Conservation (phyloP, 2,329 filamentous ascomycete species). For the Aspergillus intermedius region DNA sequence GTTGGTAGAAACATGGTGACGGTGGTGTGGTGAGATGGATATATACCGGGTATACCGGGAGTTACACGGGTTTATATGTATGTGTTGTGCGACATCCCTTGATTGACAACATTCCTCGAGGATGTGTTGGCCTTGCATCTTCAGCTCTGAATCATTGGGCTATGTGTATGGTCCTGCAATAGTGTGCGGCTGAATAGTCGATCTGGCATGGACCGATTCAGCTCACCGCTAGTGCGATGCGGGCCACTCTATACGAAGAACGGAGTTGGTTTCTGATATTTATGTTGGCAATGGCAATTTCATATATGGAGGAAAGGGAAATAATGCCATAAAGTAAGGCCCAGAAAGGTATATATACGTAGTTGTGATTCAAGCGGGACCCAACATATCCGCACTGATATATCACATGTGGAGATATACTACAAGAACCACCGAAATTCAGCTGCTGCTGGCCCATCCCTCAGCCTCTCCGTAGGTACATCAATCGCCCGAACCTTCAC, state of each 20-base stretch:
- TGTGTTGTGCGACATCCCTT: background rate
- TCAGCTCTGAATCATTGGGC: too few species aligned
- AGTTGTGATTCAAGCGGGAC: background rate
- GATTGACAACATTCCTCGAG: too few species aligned
- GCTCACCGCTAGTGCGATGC: background rate
- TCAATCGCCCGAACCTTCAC: slow-evolving; percentile 50
- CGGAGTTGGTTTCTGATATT: too few species aligned
- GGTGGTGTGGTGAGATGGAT: too few species aligned
- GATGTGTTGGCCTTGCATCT: background rate
- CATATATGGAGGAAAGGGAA: too few species aligned
- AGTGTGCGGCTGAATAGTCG: too few species aligned
- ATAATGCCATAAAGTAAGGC: too few species aligned
- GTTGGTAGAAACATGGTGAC: background rate
- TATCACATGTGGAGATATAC: slow-evolving; percentile 10
- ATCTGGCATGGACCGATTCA: background rate
- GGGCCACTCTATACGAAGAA: background rate
- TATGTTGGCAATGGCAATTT: too few species aligned
- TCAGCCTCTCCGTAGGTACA: slow-evolving; percentile 51
- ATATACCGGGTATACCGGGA: background rate
- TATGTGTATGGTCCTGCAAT: too few species aligned
- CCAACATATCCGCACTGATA: slow-evolving; percentile 15
- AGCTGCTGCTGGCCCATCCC: slow-evolving; percentile 47
- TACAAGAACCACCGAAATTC: slow-evolving; percentile 55
- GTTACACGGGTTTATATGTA: background rate
- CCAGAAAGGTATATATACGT: background rate